Evolutionary conservation across 805 yeast genomes (phyloP).

Genomic region (Spathaspora passalidarum): DNA sequence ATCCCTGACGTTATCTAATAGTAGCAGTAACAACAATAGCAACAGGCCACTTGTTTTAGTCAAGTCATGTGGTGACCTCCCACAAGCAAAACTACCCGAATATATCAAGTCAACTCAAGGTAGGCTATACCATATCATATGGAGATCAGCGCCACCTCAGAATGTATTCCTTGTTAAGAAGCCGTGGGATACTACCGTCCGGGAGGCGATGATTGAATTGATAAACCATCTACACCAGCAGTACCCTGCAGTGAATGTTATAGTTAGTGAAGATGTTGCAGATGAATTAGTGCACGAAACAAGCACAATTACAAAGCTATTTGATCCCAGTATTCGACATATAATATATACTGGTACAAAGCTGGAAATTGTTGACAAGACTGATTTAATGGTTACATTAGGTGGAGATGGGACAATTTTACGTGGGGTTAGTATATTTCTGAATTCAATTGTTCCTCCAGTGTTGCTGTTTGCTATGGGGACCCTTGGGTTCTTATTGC

Average conservation of each 20-base stretch:
- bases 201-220: conserved; percentile 63
- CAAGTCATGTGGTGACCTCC: conserved; percentile 13
- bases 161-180: conserved; percentile 82
- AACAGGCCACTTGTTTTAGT: conserved; percentile 8
- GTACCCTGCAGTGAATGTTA: conserved; percentile 72
- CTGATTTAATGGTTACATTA: conserved; percentile 79
- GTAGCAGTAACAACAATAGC: not conserved
- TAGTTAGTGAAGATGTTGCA: conserved; percentile 73
- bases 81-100: conserved; percentile 39
- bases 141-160: conserved; percentile 66
- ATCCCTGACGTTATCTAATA: not conserved
- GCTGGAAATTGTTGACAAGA: conserved; percentile 55
- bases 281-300: conserved; percentile 53
- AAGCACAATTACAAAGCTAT: conserved; percentile 21
- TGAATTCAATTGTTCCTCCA: conserved; percentile 77
- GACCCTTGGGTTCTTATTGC: conserved; percentile 83
- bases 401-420: conserved; percentile 98
- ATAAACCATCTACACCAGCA: conserved; percentile 55
- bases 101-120: conserved; percentile 55
- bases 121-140: conserved; percentile 58
- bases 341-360: conserved; percentile 55
- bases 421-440: conserved; percentile 77
- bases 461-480: conserved; percentile 87
- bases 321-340: conserved; percentile 10
- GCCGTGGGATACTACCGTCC: conserved; percentile 69